Evolutionary conservation across 164 flowering plant genomes (phyloP).

Genomic region (Vitis cinerea): DNA sequence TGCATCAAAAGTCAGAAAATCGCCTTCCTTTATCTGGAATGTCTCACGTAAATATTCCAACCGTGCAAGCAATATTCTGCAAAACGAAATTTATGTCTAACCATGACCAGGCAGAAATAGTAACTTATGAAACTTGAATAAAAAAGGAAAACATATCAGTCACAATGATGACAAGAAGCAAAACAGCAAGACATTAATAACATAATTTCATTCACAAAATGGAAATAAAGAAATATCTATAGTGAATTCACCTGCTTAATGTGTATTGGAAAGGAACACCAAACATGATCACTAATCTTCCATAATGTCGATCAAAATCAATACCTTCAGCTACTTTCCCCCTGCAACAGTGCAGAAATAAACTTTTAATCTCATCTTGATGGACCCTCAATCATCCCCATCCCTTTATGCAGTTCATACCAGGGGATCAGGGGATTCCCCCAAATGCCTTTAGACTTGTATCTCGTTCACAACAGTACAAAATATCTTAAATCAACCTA

Average conservation of each 20-base stretch:
- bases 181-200: background rate
- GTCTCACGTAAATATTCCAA: conserved; percentile 94
- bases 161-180: background rate
- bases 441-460: background rate
- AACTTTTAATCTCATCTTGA: background rate
- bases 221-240: background rate
- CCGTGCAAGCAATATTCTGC: conserved; percentile 89
- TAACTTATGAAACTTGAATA: background rate
- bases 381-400: background rate
- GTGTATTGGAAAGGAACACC: conserved; percentile 99
- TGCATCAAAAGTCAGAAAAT: conserved; percentile 97
- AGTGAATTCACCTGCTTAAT: conserved; percentile 72
- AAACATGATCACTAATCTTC: conserved; percentile 97
- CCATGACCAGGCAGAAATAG: background rate
- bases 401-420: too few species aligned
- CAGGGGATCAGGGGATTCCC: background rate
- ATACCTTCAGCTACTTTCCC: conserved; percentile 99
- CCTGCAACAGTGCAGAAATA: conserved; percentile 43
- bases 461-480: too few species aligned
- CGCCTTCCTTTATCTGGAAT: conserved; percentile 98
- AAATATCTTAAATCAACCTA: too few species aligned
- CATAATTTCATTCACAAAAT: background rate
- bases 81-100: conserved; percentile 8
- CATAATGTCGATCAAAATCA: conserved; percentile 99
- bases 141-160: background rate